Percentiles rank a stretch among this genome's conserved stretches.
phyloP scores from a whole-genome alignment of 2,329 filamentous ascomycete species.

The Fusarium buxicola region DNA sequence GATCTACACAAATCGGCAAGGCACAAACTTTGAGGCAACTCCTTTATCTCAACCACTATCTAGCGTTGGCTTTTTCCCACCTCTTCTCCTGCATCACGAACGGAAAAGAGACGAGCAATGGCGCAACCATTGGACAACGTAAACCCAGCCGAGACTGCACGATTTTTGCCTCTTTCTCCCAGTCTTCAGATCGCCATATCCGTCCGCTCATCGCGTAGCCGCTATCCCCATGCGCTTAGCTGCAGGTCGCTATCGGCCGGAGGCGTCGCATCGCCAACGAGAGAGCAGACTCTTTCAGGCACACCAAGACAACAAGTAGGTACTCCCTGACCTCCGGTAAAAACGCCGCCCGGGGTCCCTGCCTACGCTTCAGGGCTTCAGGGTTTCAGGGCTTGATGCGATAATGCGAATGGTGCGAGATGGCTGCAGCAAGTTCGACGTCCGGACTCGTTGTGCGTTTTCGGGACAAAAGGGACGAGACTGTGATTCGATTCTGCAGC shows the following conservation, averaged over 20 bases:
- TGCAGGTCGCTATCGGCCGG: constrained; percentile 41
- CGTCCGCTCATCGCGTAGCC: constrained; percentile 31
- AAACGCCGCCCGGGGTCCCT: constrained; percentile 16
- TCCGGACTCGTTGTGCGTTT: constrained; percentile 10
- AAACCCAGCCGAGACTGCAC: constrained; percentile 21
- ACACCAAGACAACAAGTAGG: constrained; percentile 12
- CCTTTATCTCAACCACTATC: neutral
- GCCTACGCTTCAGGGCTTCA: neutral
- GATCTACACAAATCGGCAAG: constrained; percentile 24
- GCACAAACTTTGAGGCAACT: constrained; percentile 1
- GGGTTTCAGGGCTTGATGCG: constrained; percentile 1
- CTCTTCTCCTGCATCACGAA: neutral
- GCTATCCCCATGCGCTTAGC: constrained; percentile 36
- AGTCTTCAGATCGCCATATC: constrained; percentile 33
- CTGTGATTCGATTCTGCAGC: constrained; percentile 3
- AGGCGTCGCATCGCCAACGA: constrained; percentile 33
- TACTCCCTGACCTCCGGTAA: constrained; percentile 17
- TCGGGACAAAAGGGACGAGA: constrained; percentile 15
- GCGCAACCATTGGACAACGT: constrained; percentile 6
- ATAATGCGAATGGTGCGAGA: constrained; percentile 3
- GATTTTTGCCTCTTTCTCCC: constrained; percentile 26
- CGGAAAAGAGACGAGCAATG: neutral
- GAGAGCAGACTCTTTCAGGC: constrained; percentile 28
- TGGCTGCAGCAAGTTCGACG: constrained; percentile 17
- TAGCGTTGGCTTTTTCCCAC: neutral